Percentiles rank a stretch among this genome's conserved stretches.
Evolutionary conservation across 345 rosid genomes (phyloP).

Genomic region (Chamaenerion angustifolium): DNA sequence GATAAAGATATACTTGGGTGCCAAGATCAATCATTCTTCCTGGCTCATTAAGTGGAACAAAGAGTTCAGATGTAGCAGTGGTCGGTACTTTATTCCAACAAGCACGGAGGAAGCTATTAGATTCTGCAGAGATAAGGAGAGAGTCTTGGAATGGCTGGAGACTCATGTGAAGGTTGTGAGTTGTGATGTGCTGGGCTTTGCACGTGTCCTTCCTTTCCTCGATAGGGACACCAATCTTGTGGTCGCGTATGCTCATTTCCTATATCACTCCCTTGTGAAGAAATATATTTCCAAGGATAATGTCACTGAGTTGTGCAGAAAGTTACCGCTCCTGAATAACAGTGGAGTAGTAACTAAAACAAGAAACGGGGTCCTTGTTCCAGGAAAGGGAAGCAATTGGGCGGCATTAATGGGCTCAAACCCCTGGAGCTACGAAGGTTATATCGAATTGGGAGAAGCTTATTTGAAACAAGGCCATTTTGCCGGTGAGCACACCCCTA

Average conservation of each 20-base stretch:
- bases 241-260: slow-evolving; percentile 41
- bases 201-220: slow-evolving; percentile 13
- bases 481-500: slow-evolving; percentile 23
- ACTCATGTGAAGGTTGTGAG: slow-evolving; percentile 2
- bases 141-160: slow-evolving; percentile 29
- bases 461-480: slow-evolving; percentile 22
- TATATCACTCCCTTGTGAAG: slow-evolving; percentile 26
- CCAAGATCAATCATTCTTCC: neutral
- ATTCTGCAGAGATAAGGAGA: slow-evolving; percentile 9
- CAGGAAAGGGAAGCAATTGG: slow-evolving; percentile 61
- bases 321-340: slow-evolving; percentile 47
- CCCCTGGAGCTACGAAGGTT: slow-evolving; percentile 37
- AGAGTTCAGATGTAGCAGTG: slow-evolving; percentile 24
- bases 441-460: slow-evolving; percentile 38
- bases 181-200: slow-evolving; percentile 19
- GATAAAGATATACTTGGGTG: slow-evolving; percentile 14
- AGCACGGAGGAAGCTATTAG: slow-evolving; percentile 20
- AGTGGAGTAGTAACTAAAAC: slow-evolving; percentile 17
- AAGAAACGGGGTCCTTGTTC: slow-evolving; percentile 37
- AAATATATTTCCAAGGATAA: slow-evolving; percentile 10
- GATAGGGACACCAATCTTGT: slow-evolving; percentile 19
- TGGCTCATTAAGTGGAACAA: slow-evolving; percentile 52
- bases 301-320: slow-evolving; percentile 15
- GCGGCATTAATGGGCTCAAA: slow-evolving; percentile 30
- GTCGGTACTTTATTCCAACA: slow-evolving; percentile 32